Conservation (phyloP, 169 alveolate species). For the Plasmodium cynomolgi region DNA sequence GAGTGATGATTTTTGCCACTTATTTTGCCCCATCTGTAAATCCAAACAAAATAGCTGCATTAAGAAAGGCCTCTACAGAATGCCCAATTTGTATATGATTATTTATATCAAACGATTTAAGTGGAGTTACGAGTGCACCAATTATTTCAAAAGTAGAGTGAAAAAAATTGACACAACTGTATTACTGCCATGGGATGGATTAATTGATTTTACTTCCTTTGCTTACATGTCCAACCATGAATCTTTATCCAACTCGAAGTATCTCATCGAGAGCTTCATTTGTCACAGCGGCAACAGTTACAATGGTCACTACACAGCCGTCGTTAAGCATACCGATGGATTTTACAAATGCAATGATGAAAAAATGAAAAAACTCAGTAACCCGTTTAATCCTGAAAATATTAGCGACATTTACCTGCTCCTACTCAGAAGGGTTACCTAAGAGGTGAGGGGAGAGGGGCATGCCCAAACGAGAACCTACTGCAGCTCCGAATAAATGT, state of each 20-base stretch:
- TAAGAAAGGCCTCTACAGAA: slow-evolving; percentile 69
- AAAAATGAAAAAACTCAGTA: slow-evolving; percentile 46
- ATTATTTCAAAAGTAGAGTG: slow-evolving; percentile 53
- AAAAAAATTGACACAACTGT: slow-evolving; percentile 69
- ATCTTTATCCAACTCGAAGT: slow-evolving; percentile 45
- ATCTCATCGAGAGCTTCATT: slow-evolving; percentile 67
- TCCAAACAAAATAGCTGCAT: slow-evolving; percentile 48
- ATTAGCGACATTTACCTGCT: slow-evolving; percentile 56
- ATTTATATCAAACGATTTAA: slow-evolving; percentile 72
- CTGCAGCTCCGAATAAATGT: neutral
- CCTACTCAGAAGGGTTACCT: slow-evolving; percentile 42
- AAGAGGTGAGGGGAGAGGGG: neutral
- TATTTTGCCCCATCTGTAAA: slow-evolving; percentile 47
- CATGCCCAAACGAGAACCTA: neutral
- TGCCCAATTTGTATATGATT: slow-evolving; percentile 72
- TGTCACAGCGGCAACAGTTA: slow-evolving; percentile 72
- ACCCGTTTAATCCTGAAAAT: slow-evolving; percentile 50
- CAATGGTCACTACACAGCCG: slow-evolving; percentile 68
- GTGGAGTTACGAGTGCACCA: slow-evolving; percentile 51
- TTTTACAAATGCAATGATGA: slow-evolving; percentile 72
- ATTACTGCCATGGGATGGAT: slow-evolving; percentile 57
- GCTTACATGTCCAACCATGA: slow-evolving; percentile 48
- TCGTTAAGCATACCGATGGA: slow-evolving; percentile 64
- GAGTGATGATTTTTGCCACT: slow-evolving; percentile 34
- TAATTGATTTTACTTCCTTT: slow-evolving; percentile 56